Conservation (phyloP, 2,329 filamentous ascomycete species). For the Pestalotiopsis sp. region DNA sequence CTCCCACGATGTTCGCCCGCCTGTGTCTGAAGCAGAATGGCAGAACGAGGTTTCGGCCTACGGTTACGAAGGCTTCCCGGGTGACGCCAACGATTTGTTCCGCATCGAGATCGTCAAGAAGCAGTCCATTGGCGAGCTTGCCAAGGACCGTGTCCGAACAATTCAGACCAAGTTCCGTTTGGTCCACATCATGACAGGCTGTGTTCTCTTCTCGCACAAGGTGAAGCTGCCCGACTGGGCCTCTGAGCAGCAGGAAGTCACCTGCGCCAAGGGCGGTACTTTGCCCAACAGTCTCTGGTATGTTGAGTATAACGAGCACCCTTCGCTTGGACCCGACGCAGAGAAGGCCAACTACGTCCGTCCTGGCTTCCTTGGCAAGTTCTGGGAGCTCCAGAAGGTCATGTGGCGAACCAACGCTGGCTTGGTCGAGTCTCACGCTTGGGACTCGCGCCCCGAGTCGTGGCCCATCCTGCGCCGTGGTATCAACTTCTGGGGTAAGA, state of each 20-base stretch:
- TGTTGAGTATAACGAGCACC: conserved; percentile 87
- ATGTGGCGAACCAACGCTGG: conserved; percentile 99
- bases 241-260: conserved; percentile 98
- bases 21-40: conserved; percentile 87
- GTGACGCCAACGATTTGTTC: conserved; percentile 96
- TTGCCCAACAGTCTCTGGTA: conserved; percentile 98
- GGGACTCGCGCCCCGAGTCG: conserved; percentile 92
- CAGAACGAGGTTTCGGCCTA: conserved; percentile 97
- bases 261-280: conserved; percentile 87
- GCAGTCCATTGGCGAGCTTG: conserved; percentile 76
- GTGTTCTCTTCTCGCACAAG: conserved; percentile 96
- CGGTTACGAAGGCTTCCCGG: conserved; percentile 94
- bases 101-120: conserved; percentile 92
- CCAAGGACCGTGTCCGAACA: conserved; percentile 85
- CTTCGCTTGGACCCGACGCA: conserved; percentile 70
- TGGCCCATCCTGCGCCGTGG: conserved; percentile 92
- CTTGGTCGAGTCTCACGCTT: conserved; percentile 92
- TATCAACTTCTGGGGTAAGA: conserved; percentile 98
- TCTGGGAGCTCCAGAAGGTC: conserved; percentile 94
- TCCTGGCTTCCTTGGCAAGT: conserved; percentile 96
- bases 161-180: conserved; percentile 97
- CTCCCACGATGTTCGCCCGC: conserved; percentile 90
- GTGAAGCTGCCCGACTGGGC: conserved; percentile 98
- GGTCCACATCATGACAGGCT: conserved; percentile 95
- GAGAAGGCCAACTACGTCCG: conserved; percentile 97